Conservation (phyloP, 805 yeast species). For the Debaryomyces maramus region DNA sequence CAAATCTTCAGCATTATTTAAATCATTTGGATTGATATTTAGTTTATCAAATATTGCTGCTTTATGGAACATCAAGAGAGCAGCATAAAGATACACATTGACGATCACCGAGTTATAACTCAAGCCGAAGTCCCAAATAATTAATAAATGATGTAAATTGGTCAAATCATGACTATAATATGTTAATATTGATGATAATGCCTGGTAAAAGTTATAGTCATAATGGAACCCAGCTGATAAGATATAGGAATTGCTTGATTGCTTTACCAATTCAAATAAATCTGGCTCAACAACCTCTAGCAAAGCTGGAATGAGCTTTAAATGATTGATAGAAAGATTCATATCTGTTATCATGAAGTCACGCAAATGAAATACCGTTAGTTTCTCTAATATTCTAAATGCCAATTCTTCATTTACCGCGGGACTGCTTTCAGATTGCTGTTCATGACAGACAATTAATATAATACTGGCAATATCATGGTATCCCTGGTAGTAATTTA, state of each 20-base stretch:
- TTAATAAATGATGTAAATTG: conserved; percentile 48
- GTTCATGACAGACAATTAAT: conserved; percentile 48
- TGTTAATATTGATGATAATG: conserved; percentile 76
- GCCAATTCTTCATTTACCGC: conserved; percentile 28
- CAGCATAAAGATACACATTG: conserved; percentile 60
- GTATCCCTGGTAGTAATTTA: conserved; percentile 88
- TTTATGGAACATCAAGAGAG: conserved; percentile 50
- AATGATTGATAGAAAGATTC: conserved; percentile 62
- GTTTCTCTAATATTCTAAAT: conserved; percentile 48
- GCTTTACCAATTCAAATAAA: conserved; percentile 45
- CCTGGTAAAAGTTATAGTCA: conserved; percentile 51
- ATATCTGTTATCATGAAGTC: conserved; percentile 83
- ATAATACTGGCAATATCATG: conserved; percentile 82
- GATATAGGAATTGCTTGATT: conserved; percentile 23
- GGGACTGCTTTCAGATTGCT: conserved; percentile 7
- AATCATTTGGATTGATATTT: conserved; percentile 11
- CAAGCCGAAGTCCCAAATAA: conserved; percentile 70
- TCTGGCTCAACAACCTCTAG: conserved; percentile 49
- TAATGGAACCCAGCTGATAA: conserved; percentile 26
- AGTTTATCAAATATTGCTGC: conserved; percentile 38
- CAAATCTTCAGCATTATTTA: conserved; percentile 6
- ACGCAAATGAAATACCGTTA: conserved; percentile 64
- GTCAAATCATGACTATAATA: conserved; percentile 71
- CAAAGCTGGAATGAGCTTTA: conserved; percentile 65
- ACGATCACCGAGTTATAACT: conserved; percentile 54